Evolutionary conservation across 1,139 yeast species (phyloP), one percentile per base, ranked within the genome.

Genomic region (Sugiyamaella neomexicana): DNA sequence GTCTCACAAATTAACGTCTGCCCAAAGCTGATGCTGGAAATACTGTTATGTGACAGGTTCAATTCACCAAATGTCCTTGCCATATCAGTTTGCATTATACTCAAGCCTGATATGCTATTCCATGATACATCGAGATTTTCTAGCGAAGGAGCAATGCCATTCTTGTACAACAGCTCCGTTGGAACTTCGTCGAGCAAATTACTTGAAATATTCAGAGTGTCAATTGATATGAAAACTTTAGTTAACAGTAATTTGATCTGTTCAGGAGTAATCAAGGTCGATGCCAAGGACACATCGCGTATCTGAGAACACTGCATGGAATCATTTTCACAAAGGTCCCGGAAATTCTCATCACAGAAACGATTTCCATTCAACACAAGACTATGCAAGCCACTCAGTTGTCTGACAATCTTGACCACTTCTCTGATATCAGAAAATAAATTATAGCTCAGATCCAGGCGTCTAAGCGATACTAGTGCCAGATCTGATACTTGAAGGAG

Each of bases 301-400:
- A 75, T 54, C 23, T 57, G 53, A 13, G 51, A 17, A 17, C 47
- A 34, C 10, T 36, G 20, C 8, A 25, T 3, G 7, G 10, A 29
- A 29, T 29, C 16, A 29, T 40, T 31, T 36, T 5, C 32, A 23
- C n/a, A 16, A 13, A 20, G 25, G 5, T 5, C 5, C 5, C 25
- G 3, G 25, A 20, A 3, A 3, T 3, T 20, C 5, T 6, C 47
- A 57, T 31, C 43, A 50, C 1, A n/a, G 54, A 86, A 78, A 50
- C 83, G 68, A 64, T 88, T 88, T 0, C 95, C 93, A 56, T 83
- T 83, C 51, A 89, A 64, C 50, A 79, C 76, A 48, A 89, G 63
- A 1, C 69, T 68, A n/a, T 63, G 58, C 7, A 89, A 62, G 0
- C 56, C 54, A 0, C 77, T 75, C 36, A 82, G 59, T 1, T 62